Conservation (phyloP, 352 stramenopile species). For the Blastocystis sp. region DNA sequence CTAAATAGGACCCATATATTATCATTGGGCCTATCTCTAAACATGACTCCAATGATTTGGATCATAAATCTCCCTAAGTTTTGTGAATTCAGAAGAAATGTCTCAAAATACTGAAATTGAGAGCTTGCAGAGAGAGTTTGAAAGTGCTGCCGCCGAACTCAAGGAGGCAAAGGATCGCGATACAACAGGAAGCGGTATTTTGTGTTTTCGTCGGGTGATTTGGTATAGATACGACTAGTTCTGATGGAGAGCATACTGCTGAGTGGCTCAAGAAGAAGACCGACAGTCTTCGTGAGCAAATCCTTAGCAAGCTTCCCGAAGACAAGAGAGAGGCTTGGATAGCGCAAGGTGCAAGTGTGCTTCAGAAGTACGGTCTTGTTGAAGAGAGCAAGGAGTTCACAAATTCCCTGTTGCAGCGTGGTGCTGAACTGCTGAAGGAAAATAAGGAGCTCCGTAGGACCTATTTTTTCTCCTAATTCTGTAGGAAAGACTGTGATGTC, state of each 20-base stretch:
- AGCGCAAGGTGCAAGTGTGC: slow-evolving; percentile 24
- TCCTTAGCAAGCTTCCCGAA: slow-evolving; percentile 62
- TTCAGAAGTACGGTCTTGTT: slow-evolving; percentile 63
- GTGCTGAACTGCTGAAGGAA: slow-evolving; percentile 36
- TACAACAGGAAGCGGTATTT: slow-evolving; percentile 61
- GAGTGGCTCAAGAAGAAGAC: slow-evolving; percentile 68
- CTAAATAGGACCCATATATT: neutral
- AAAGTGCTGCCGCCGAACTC: slow-evolving; percentile 58
- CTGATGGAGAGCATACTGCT: slow-evolving; percentile 63
- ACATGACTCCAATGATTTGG: neutral
- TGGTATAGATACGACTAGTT: slow-evolving; percentile 61
- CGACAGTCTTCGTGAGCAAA: slow-evolving; percentile 51
- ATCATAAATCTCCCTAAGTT: neutral
- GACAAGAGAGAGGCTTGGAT: slow-evolving; percentile 67
- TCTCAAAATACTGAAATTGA: slow-evolving; percentile 63
- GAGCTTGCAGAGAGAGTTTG: slow-evolving; percentile 64
- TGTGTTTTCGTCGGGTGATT: neutral
- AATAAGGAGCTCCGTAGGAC: slow-evolving; percentile 47
- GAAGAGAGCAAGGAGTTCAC: slow-evolving; percentile 64
- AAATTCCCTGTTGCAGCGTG: slow-evolving; percentile 44
- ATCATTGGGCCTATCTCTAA: neutral
- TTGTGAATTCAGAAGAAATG: slow-evolving; percentile 15
- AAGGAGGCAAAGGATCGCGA: slow-evolving; percentile 64
- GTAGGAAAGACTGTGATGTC: slow-evolving; percentile 54
- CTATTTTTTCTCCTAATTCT: neutral